Base-by-base conservation (phyloP, 2,329 filamentous ascomycete genomes). In the Fusarium mangiferae region DNA sequence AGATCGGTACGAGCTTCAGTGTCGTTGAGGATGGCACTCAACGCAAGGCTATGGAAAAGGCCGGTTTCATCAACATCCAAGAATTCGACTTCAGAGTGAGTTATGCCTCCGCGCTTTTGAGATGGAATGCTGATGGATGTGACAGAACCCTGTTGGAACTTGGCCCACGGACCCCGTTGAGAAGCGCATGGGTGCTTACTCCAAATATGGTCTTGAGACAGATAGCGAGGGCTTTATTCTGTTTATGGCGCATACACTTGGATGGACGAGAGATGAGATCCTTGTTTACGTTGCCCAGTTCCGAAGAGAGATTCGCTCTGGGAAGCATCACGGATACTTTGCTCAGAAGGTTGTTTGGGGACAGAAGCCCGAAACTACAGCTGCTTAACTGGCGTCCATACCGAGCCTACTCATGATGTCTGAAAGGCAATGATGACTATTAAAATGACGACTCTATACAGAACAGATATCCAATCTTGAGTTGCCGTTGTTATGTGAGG, bases 211-310 rank as follows among this genome's bases (percentile, higher is more conserved):
- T 9, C 76, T 84, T 1, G 78, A 82, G 28, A 80, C 80, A 9
- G 82, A 84, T 24, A 78, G 80, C 24, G 82, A 83, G 60, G 83
- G 82, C 11, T 79, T 78, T 13, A 66, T 80, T 5, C 33, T 82
- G 20, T 83, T 80, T 51, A 80, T 84, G 70, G 80, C 79, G 6
- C 68, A 78, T 24, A 79, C 83, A 35, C 78, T 83, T 22, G 81
- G 82, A 0, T 84, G 83, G 83, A 75, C 72, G 0, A 76, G 74
- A n/a, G 72, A 78, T 1, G 80, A 84, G 48, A 80, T 83, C 1
- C 61, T 79, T 9, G 74, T 79, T 12, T 83, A 82, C 22, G 70
- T 82, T 12, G 78, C 77, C 1, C 78, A 82, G 24, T 77, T 83
- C 7, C 79, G 79, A 44, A 78, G 79, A 9, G 81, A 82, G 48